Conservation (phyloP, 1,284 basidiomycete genomes). For the Sporisorium scitamineum region DNA sequence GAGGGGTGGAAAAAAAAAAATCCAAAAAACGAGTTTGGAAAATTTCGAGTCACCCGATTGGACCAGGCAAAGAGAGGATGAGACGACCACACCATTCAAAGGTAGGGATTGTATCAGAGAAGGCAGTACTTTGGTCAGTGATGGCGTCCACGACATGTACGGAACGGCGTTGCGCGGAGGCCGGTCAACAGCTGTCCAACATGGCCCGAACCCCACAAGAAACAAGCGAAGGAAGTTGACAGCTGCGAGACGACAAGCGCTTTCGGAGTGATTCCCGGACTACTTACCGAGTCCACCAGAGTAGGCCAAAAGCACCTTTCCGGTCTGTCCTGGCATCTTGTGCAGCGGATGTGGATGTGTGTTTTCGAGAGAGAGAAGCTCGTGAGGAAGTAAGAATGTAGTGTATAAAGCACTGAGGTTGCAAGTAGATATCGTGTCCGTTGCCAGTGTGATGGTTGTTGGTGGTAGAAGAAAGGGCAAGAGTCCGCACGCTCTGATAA, state of each 20-base stretch:
- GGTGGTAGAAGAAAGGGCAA: conserved; percentile 16
- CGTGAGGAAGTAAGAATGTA: conserved; percentile 1
- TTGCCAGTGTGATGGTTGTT: conserved; percentile 12
- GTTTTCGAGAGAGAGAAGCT: conserved; percentile 2
- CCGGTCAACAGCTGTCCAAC: conserved; percentile 43
- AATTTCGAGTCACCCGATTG: conserved; percentile 46
- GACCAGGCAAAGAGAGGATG: background rate
- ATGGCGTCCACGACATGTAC: conserved; percentile 22
- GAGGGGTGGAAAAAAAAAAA: conserved; percentile 3
- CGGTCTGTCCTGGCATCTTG: conserved; percentile 71
- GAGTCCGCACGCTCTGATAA: conserved; percentile 18
- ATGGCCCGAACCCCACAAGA: conserved; percentile 34
- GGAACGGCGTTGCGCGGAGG: conserved; percentile 20
- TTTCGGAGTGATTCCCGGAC: conserved; percentile 46
- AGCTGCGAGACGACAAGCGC: conserved; percentile 13
- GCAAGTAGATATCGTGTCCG: conserved; percentile 3
- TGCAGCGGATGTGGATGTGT: conserved; percentile 3
- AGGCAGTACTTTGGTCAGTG: conserved; percentile 27
- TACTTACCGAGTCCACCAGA: conserved; percentile 94
- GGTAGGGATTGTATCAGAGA: conserved; percentile 10
- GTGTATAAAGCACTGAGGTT: background rate
- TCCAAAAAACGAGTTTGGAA: conserved; percentile 11
- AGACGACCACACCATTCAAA: background rate
- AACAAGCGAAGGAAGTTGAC: conserved; percentile 6
- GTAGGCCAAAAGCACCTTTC: conserved; percentile 93